phyloP scores from a whole-genome alignment of 2,329 filamentous ascomycete species.

The Colletotrichum orchidophilum region DNA sequence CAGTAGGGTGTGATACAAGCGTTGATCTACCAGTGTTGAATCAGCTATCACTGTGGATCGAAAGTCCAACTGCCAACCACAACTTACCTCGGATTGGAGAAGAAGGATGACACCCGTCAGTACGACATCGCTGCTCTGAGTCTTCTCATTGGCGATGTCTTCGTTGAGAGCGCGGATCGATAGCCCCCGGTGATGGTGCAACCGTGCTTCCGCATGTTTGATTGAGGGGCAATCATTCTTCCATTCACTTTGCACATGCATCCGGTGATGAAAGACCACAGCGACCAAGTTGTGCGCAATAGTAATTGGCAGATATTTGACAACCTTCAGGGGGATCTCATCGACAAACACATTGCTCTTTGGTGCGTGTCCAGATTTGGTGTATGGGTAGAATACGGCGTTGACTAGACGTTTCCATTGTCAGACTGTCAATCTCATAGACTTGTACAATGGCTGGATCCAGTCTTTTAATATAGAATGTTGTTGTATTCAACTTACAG shows the following conservation, averaged over 20 bases:
- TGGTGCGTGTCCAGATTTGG: slow-evolving; percentile 36
- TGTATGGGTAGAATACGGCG: slow-evolving; percentile 35
- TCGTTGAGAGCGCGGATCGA: slow-evolving; percentile 30
- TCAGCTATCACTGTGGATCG: background rate
- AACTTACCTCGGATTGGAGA: slow-evolving; percentile 23
- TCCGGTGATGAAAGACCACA: slow-evolving; percentile 23
- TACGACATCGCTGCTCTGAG: slow-evolving; percentile 16
- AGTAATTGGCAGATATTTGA: slow-evolving; percentile 12
- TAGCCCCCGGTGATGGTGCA: slow-evolving; percentile 32
- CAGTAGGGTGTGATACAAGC: slow-evolving; percentile 27
- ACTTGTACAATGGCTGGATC: background rate
- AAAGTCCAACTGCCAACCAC: background rate
- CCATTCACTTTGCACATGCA: slow-evolving; percentile 27
- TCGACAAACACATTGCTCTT: slow-evolving; percentile 37
- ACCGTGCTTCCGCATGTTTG: slow-evolving; percentile 18
- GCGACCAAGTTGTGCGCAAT: slow-evolving; percentile 29
- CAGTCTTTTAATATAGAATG: background rate
- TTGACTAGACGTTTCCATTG: background rate
- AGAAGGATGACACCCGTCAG: slow-evolving; percentile 30
- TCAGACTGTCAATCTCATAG: background rate
- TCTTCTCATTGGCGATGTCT: slow-evolving; percentile 27
- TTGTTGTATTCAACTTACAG: slow-evolving; percentile 15
- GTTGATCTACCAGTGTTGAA: slow-evolving; percentile 10
- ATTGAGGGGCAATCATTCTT: slow-evolving; percentile 11
- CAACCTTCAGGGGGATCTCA: slow-evolving; percentile 37